Conservation (phyloP, 352 stramenopile genomes). For the Globisporangium ultimum region DNA sequence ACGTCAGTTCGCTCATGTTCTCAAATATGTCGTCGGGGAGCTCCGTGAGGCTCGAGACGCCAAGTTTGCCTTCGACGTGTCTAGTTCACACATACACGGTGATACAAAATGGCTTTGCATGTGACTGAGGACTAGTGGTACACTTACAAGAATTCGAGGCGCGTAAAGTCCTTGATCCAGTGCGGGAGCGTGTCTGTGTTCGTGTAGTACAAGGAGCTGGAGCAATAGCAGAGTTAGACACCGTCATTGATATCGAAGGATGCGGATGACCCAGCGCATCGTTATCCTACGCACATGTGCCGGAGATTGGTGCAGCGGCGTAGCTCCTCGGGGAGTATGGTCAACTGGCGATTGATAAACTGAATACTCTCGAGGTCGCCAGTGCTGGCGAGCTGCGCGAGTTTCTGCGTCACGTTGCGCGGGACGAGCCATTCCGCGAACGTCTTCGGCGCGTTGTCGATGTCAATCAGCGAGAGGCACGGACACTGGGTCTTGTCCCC, state of each 20-base stretch:
- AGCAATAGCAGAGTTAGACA: not conserved
- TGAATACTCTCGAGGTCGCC: slow-evolving; percentile 30
- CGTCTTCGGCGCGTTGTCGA: slow-evolving; percentile 11
- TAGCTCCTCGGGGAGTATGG: slow-evolving; percentile 17
- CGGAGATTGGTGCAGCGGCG: slow-evolving; percentile 24
- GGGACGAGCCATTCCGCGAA: slow-evolving; percentile 25
- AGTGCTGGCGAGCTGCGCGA: slow-evolving; percentile 22
- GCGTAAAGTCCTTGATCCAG: slow-evolving; percentile 24
- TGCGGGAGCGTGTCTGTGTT: slow-evolving; percentile 20
- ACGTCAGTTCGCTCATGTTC: slow-evolving; percentile 24
- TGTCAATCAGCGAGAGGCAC: slow-evolving; percentile 27
- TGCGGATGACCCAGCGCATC: too few species aligned
- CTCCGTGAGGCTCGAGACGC: slow-evolving; percentile 10
- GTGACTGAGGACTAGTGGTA: not conserved
- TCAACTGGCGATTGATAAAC: slow-evolving; percentile 28
- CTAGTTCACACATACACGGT: not conserved
- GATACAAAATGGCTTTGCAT: not conserved
- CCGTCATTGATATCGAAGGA: not conserved
- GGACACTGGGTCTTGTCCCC: slow-evolving; percentile 22
- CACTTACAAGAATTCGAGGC: slow-evolving; percentile 32
- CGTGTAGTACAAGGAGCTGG: slow-evolving; percentile 28
- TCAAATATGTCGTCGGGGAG: slow-evolving; percentile 25
- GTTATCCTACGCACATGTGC: slow-evolving; percentile 26
- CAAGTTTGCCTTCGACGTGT: slow-evolving; percentile 28
- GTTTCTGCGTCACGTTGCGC: slow-evolving; percentile 11